Evolutionary conservation across 176 grass and related monocot genomes (phyloP), one percentile per base, ranked within the genome.

Genomic region (Triticum dicoccoides): DNA sequence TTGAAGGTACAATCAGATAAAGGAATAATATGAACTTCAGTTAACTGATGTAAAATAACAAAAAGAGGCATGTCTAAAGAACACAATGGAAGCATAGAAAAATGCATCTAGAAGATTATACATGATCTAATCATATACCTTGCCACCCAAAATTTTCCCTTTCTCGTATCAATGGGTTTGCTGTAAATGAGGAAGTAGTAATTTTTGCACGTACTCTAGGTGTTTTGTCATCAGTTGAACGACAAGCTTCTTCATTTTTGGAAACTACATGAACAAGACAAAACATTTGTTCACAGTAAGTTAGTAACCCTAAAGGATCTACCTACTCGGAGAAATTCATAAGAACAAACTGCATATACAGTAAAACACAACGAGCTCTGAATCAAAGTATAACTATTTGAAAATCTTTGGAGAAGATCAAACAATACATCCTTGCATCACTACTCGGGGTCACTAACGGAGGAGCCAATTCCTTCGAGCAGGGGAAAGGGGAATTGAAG

Each of bases 171-270:
- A 42, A 47, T 47, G 44, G 13, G 3, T 47, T 9, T 13, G 2
- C 11, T 13, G 2, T 92, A 83, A n/a, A 90, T 91, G 23, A 76
- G 88, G 51, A 94, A 94, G 30, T 49, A 64, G 49, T 89, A 94
- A 63, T 75, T 42, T 66, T 90, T 85, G 35, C 41, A 62, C 66
- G 88, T 94, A 89, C 5, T 87, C 89, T 13, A 77, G 83, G 49
- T 97, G 86, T 56, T 89, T 84, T 73, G 74, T 62, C 9, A 90
- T 97, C 44, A 97, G 61, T 24, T 85, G 73, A 79, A 37, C 35
- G 35, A 97, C 92, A 80, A 97, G 85, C 37, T 86, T 87, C 90
- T 97, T 76, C 92, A 94, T 83, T 92, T 83, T 47, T 47, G 9
- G 44, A 47, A 47, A 47, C 11, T 13, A 47, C 9, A 47, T 13